Percentiles rank a stretch among this genome's conserved stretches.
Evolutionary conservation across 2,329 filamentous ascomycete species (phyloP).

Genomic region (Aspergillus candidus): DNA sequence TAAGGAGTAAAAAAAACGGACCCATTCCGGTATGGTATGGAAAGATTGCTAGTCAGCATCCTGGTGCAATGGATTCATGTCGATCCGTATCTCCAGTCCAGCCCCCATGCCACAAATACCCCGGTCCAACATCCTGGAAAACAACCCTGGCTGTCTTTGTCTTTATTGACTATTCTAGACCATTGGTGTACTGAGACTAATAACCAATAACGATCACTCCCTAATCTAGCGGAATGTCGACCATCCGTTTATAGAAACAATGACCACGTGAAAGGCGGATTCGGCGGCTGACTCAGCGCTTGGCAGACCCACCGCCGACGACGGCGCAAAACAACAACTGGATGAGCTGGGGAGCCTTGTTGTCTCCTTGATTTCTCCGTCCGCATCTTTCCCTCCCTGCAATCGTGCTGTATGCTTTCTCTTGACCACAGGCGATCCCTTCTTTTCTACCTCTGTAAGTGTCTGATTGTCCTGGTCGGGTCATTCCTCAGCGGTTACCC

Average conservation of each 20-base stretch:
- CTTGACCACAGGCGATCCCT: neutral
- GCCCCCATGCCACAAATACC: neutral
- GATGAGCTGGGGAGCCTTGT: constrained; percentile 9
- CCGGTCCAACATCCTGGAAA: too few relatives aligned
- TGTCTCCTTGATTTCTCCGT: constrained; percentile 15
- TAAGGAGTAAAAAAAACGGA: too few relatives aligned
- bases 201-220: too few relatives aligned
- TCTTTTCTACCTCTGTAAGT: neutral
- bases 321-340: constrained; percentile 18
- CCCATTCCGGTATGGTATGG: too few relatives aligned
- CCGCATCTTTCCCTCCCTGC: constrained; percentile 7
- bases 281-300: constrained; percentile 9
- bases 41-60: neutral
- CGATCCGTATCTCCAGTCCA: constrained; percentile 3
- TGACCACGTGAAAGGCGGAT: neutral
- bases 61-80: neutral
- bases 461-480: too few relatives aligned
- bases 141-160: too few relatives aligned
- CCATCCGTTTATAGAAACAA: too few relatives aligned
- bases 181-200: too few relatives aligned
- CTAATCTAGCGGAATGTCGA: too few relatives aligned
- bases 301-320: constrained; percentile 33
- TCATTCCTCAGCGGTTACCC: too few relatives aligned
- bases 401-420: neutral
- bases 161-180: too few relatives aligned